Evolutionary conservation across 495 filamentous ascomycete genomes (phyloP), one percentile per base, ranked within the genome.

Genomic region (Aspergillus saccharolyticus): DNA sequence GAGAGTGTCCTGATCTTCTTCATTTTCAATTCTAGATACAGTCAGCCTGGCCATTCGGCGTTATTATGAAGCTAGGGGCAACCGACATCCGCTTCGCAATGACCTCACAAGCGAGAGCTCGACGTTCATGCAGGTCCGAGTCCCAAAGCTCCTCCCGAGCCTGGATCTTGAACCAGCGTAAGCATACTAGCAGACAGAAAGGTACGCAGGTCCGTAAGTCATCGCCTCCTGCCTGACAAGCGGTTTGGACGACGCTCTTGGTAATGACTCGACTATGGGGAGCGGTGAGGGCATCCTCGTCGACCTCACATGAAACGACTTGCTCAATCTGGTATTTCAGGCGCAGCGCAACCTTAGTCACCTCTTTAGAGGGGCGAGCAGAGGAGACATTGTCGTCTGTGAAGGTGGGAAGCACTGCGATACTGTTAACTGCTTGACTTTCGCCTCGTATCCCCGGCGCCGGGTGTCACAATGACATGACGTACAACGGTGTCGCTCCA

Each of bases 321-420:
- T 89, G 81, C 70, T 96, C 91, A 65, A 98, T 86, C 63, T 96
- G 88, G 67, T 95, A 90, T 62, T 92, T 93, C 59, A 98, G 75
- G 45, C 90, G 87, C 19, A 97, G 82, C 0, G 91, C 91, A 51
- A 96, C 78, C 65, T 89, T 90, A 45, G 93, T 94, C 55, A 97
- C 91, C 63, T 88, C 82, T 44, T 78, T 74, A 50, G 79, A 77
- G 3, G 89, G 88, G n/a, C 89, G 81, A 77, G 68, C 58, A 3
- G 67, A 28, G 10, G 59, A 42, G 14, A 62, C 25, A 33, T 72
- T 62, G 44, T 76, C 75, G 22, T 60, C 63, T 18, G 52, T 53
- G 56, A 76, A 72, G 46, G 76, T 58, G 53, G 73, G 70, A 28
- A 74, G 64, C 30, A 74, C 71, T 74, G 57, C 55, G 21, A 24